A percentile compares a stretch with the other conserved stretches of the same genome.
Evolutionary conservation across 345 rosid genomes (phyloP).

Genomic region (Salix brachista): DNA sequence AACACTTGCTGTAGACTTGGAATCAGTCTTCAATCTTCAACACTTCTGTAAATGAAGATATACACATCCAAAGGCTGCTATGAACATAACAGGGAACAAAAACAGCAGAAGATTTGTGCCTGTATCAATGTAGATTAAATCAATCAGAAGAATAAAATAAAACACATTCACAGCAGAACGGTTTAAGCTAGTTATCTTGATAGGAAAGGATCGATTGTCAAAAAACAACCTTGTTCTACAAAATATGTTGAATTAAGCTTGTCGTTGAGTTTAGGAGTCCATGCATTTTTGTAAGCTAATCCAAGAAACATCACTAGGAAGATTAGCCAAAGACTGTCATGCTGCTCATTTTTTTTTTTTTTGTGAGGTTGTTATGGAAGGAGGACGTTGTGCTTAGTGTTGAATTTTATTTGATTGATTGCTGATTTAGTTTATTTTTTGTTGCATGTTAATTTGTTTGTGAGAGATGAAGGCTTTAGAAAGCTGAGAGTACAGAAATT

Average conservation of each 20-base stretch:
- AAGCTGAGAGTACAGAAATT: too few species aligned
- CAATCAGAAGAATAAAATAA: not conserved
- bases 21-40: too few species aligned
- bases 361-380: not conserved
- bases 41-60: conserved; percentile 56
- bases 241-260: conserved; percentile 50
- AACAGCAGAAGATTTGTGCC: conserved; percentile 60
- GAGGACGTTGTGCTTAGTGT: too few species aligned
- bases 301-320: conserved; percentile 38
- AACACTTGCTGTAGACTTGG: too few species aligned
- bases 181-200: not conserved
- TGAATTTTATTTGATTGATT: too few species aligned
- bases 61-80: conserved; percentile 53
- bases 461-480: too few species aligned
- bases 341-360: conserved; percentile 17
- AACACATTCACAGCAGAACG: not conserved
- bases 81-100: conserved; percentile 54
- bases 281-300: conserved; percentile 29
- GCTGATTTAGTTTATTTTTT: too few species aligned
- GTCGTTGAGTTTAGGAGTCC: conserved; percentile 39
- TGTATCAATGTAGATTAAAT: conserved; percentile 8
- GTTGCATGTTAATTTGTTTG: too few species aligned
- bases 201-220: not conserved
- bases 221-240: conserved; percentile 45
- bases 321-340: conserved; percentile 9